Evolutionary conservation across 495 filamentous ascomycete genomes (phyloP), one percentile per base, ranked within the genome.

Genomic region (Schizothecium vesticola): DNA sequence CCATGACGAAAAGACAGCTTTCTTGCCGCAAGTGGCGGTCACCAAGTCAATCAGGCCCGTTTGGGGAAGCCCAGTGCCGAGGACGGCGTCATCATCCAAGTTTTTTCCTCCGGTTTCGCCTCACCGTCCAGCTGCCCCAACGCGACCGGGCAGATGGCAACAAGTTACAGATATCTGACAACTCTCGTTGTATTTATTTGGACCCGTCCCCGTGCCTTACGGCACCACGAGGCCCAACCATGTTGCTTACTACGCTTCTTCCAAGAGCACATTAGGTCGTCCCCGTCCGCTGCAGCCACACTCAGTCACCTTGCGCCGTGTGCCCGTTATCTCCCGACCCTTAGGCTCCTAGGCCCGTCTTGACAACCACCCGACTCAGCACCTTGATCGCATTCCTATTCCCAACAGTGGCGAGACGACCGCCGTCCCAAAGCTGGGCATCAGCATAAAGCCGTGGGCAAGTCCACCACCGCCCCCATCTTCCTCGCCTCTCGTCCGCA

Each of bases 81-180:
- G n/a, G 56, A 26, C 64, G 25, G 59, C 65, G 65, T 66, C 65
- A 66, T 66, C 57, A 10, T 59, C 65, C 65, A 66, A 66, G 29
- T 66, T 66, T 66, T 66, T 66, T 60, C 26, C 55, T 29, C 51
- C 24, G 43, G 43, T 28, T 25, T 29, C 63, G 55, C 24, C 23
- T 25, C 25, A 25, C 19, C 63, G 5, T 56, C 51, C 22, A 43
- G 26, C 31, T 29, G 63, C 26, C 43, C 55, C n/a, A 36, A 56
- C 59, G 29, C 29, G 65, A 66, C 28, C 31, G 56, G 29, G 13
- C 56, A 55, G 61, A 36, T n/a, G 43, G 31, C 36, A 56, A 22
- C 51, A 2, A 59, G 56, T 2, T 3, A 19, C 19, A 9, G 16
- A 60, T 21, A 61, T 56, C 57, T 66, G 65, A 66, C 65, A 33